Base-by-base conservation (phyloP, 192 early-diverging fungal species). In the Entomortierella lignicola region DNA sequence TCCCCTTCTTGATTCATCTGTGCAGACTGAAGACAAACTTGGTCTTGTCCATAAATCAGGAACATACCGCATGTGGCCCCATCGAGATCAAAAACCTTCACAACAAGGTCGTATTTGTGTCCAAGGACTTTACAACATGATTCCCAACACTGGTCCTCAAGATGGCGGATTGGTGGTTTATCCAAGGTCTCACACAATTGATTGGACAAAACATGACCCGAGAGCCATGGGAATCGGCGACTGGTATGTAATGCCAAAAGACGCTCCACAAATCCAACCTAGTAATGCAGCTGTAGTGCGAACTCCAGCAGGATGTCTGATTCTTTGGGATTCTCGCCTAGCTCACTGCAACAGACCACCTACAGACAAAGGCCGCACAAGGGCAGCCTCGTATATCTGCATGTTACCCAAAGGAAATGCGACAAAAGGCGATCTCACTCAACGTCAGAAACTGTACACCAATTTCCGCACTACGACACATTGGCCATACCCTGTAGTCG, bases 161-260 rank as follows among this genome's bases (percentile, higher is more conserved):
- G 68, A 70, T n/a, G 68, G 68, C 21, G 68, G 68, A 61, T 43
- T 70, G 51, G 58, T 70, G 8, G 68, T 70, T 31, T 70, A 61
- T 25, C 68, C 68, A 27, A 61, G 68, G 32, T 48, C 68, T 17
- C 68, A 70, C 42, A 61, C 50, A 4, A 70, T 70, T 21, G 68
- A 70, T 41, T 70, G 68, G 68, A 57, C 68, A 1, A 32, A 30
- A 29, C 20, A 37, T 27, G 29, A 70, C 44, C 6, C 37, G 13
- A 61, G 44, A 42, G 60, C 60, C 1, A 60, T 50, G 26, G 37
- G 43, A 5, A 57, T 41, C 29, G 57, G 58, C 29, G 60, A 61
- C 21, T 59, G 56, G 43, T 70, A 61, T 34, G 18, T 29, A 17
- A 31, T 53, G 15, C 62, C 62, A 0, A 64, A 26, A 37, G 21